Conservation (phyloP, 768 basidiomycete genomes). For the Russula sp. region DNA sequence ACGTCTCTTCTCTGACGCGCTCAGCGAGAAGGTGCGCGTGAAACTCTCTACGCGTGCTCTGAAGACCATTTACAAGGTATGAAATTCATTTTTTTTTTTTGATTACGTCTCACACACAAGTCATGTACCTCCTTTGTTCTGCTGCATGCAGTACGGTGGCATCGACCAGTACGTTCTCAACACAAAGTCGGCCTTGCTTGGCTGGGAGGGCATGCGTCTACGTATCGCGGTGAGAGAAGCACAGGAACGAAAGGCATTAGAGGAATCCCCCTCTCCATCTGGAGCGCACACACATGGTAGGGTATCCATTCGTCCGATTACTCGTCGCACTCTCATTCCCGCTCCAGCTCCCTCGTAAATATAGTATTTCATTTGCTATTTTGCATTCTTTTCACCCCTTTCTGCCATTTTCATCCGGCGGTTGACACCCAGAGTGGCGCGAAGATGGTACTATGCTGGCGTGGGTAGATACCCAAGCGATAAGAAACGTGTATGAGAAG, state of each 20-base stretch:
- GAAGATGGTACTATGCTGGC: not conserved
- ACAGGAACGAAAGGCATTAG: constrained; percentile 14
- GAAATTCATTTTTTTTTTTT: constrained; percentile 10
- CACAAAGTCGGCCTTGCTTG: constrained; percentile 35
- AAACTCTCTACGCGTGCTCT: constrained; percentile 74
- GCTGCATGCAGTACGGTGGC: constrained; percentile 27
- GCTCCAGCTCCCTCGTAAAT: constrained; percentile 12
- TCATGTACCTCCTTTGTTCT: not conserved
- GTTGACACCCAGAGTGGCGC: not conserved
- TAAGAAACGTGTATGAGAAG: not conserved
- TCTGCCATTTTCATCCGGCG: not conserved
- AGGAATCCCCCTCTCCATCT: constrained; percentile 8
- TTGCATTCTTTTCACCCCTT: not conserved
- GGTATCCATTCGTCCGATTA: not conserved
- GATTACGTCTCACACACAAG: not conserved
- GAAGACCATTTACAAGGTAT: constrained; percentile 78
- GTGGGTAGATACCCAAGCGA: not conserved
- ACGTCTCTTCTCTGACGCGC: constrained; percentile 60
- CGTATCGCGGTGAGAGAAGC: constrained; percentile 34
- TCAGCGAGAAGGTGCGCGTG: constrained; percentile 52
- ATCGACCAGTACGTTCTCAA: constrained; percentile 41
- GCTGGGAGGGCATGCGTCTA: constrained; percentile 40
- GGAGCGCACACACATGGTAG: constrained; percentile 1
- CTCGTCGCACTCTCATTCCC: constrained; percentile 9
- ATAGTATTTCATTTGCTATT: constrained; percentile 2